Evolutionary conservation across 306 rosid genomes (phyloP), one percentile per base, ranked within the genome.

Genomic region (Prinsepia uniflora): DNA sequence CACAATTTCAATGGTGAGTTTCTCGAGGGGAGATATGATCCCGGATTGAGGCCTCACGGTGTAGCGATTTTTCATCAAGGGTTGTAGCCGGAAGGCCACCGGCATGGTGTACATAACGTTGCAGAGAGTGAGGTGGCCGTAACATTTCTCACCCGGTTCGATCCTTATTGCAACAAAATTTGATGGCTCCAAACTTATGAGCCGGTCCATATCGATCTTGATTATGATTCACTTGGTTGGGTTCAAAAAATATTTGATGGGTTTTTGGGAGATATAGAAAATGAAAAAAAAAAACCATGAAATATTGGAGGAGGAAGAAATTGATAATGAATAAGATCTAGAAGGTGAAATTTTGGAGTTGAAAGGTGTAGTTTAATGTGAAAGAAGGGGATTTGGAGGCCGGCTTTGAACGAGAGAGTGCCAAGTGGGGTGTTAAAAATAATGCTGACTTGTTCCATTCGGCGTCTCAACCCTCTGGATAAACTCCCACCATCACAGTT

Each of bases 101-200:
- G 98, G 96, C 98, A 92, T 90, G 13, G 98, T 92, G 81, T 90
- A 82, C 98, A 92, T 92, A 40, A 92, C 98, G 46, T 92, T 92
- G 59, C 86, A 79, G 36, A 92, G 59, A 41, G 88, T 86, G 4
- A 90, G 75, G 8, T 44, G 67, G 46, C 96, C 96, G 7, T 65
- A 68, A 24, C 92, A 90, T 78, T 81, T 92, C 30, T 82, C 86
- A 0, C 85, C 83, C 0, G 76, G 68, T 64, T 92, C 98, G 14
- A 92, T 79, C 2, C 85, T 79, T 12, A 92, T 84, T 0, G 87
- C 65, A 36, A 86, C 83, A 2, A 80, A 24, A 85, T 78, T 90
- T 60, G 96, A 92, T 45, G 98, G 96, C 14, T 92, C 98, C 75
- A 92, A 63, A 81, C 76, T 85, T 68, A 90, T 86, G 73, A 92